Evolutionary conservation across 345 rosid species (phyloP).

Genomic region (Eucalyptus polybractea): DNA sequence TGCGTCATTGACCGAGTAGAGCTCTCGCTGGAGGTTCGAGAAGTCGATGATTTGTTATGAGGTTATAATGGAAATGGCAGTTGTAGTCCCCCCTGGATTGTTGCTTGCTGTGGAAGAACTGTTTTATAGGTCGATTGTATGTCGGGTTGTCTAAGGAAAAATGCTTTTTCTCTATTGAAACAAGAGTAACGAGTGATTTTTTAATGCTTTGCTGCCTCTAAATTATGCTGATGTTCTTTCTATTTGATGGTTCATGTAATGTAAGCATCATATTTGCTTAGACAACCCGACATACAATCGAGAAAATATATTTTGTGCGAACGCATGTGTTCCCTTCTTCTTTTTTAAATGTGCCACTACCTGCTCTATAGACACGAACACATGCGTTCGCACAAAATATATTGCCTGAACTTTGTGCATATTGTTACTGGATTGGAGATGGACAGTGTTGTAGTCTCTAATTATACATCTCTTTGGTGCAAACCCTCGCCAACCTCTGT

Average conservation of each 20-base stretch:
- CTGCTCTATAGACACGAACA: no score
- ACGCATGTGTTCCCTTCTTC: no score
- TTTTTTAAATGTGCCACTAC: no score
- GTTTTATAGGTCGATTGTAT: background rate
- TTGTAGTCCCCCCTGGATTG: background rate
- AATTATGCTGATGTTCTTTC: background rate
- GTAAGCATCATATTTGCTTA: background rate
- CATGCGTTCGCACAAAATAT: no score
- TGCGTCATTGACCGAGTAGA: background rate
- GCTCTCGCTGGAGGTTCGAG: background rate
- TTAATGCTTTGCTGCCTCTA: background rate
- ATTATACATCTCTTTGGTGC: no score
- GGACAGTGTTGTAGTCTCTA: no score
- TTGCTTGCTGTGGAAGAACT: background rate
- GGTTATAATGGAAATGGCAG: background rate
- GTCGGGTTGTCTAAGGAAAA: background rate
- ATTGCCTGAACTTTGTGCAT: no score
- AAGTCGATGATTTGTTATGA: background rate
- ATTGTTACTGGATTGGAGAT: no score
- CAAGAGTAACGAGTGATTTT: background rate
- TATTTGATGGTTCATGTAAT: background rate
- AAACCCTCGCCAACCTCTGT: no score
- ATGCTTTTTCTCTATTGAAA: background rate
- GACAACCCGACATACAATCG: no score
- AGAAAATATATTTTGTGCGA: no score